Conservation (phyloP, 345 rosid genomes). For the Aurinia saxatilis region DNA sequence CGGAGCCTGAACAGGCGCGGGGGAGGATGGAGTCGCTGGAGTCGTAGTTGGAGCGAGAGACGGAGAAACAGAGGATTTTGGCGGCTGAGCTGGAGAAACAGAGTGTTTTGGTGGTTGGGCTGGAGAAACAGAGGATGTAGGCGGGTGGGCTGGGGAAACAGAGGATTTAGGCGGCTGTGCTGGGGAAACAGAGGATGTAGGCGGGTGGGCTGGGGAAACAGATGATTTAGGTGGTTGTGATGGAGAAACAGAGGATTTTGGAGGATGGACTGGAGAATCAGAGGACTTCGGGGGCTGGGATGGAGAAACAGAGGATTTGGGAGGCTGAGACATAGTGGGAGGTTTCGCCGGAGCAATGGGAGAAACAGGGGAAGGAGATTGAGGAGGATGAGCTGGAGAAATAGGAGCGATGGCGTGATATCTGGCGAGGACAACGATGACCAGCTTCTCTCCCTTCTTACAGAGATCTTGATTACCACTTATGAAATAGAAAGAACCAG, state of each 20-base stretch:
- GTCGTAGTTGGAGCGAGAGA: neutral
- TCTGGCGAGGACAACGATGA: constrained; percentile 40
- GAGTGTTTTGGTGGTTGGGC: neutral
- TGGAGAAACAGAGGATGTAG: neutral
- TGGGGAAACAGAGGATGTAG: neutral
- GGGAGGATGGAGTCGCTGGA: neutral
- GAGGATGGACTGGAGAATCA: no score
- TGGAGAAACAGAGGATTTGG: no score
- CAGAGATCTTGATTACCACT: constrained; percentile 51
- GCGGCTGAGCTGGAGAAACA: neutral
- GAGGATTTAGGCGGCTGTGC: neutral
- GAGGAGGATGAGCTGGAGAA: constrained; percentile 26
- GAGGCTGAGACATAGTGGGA: neutral
- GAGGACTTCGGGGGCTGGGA: no score
- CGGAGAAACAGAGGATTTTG: neutral
- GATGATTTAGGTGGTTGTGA: neutral
- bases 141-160: constrained; percentile 11
- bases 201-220: no score
- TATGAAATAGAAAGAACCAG: constrained; percentile 57
- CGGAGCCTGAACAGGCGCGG: constrained; percentile 3
- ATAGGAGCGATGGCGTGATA: neutral
- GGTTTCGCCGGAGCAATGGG: neutral
- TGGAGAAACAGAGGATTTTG: no score
- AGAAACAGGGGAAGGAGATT: neutral
- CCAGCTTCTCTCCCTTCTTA: constrained; percentile 48